A percentile compares a stretch with the other conserved stretches of the same genome.
phyloP scores from a whole-genome alignment of 2,329 filamentous ascomycete species.

The Botryotinia narcissicola region DNA sequence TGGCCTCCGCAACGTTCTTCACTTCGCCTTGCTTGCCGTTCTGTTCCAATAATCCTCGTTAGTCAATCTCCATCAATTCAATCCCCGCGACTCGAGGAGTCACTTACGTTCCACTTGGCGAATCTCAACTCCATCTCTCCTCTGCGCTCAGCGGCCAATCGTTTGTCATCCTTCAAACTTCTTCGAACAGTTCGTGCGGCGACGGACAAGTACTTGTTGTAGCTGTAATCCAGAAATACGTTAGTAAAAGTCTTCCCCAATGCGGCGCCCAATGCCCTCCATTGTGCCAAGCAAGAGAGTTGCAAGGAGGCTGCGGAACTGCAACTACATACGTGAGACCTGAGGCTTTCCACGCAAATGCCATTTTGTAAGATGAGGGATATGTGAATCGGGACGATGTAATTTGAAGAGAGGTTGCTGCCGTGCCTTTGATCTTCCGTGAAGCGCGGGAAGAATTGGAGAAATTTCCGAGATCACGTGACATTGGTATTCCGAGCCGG shows the following conservation, averaged over 20 bases:
- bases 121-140: constrained; percentile 88
- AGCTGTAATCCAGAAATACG: constrained; percentile 58
- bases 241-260: constrained; percentile 30
- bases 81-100: background rate
- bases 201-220: constrained; percentile 99
- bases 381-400: constrained; percentile 26
- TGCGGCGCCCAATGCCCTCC: constrained; percentile 23
- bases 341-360: constrained; percentile 97
- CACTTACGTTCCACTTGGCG: constrained; percentile 89
- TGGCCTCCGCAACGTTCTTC: constrained; percentile 66
- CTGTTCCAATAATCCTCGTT: constrained; percentile 48
- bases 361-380: constrained; percentile 55
- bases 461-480: constrained; percentile 18
- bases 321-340: constrained; percentile 61
- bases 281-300: constrained; percentile 17
- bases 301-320: background rate
- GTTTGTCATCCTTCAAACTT: constrained; percentile 93
- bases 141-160: constrained; percentile 82
- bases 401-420: constrained; percentile 26
- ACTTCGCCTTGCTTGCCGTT: constrained; percentile 92
- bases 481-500: background rate
- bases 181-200: constrained; percentile 92
- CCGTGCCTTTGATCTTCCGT: constrained; percentile 25
- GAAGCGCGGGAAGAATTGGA: constrained; percentile 16
- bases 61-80: constrained; percentile 25